phyloP scores from a whole-genome alignment of 345 rosid genomes.

The Luvunga scandens region DNA sequence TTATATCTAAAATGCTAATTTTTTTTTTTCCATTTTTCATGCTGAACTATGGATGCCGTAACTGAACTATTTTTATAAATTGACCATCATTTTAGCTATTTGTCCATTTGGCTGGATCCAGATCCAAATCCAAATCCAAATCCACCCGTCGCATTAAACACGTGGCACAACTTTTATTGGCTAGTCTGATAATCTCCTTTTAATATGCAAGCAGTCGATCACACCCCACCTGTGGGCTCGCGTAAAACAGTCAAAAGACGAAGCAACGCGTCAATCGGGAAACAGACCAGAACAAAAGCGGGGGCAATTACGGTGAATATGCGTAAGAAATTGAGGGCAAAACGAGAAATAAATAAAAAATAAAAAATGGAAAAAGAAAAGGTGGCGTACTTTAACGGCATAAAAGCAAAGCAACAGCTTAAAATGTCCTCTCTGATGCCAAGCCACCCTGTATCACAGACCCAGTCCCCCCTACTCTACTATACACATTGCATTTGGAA shows the following conservation, averaged over 20 bases:
- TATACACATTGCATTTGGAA: too few relatives aligned
- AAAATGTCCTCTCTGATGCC: conserved; percentile 5
- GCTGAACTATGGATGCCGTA: too few relatives aligned
- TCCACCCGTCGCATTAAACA: background rate
- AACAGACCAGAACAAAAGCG: background rate
- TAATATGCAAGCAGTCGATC: background rate
- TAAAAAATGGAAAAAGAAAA: background rate
- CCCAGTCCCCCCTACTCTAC: too few relatives aligned
- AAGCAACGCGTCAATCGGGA: conserved; percentile 15
- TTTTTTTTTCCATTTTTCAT: too few relatives aligned
- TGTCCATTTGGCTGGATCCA: background rate
- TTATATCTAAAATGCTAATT: too few relatives aligned
- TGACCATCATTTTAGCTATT: background rate
- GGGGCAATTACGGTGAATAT: conserved; percentile 9
- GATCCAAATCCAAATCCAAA: background rate
- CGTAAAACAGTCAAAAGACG: conserved; percentile 12
- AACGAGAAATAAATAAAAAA: conserved; percentile 3
- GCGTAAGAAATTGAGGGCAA: conserved; percentile 9
- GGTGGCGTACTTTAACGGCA: conserved; percentile 49
- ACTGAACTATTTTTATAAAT: too few relatives aligned
- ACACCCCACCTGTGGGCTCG: background rate
- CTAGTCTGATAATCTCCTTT: background rate
- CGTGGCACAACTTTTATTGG: background rate
- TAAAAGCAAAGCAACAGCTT: conserved; percentile 9
- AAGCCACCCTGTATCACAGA: conserved; percentile 25